These are phyloP conservation scores for Marchantia paleacea DNA, from an alignment of 225 moss, liverwort and hornwort genomes.

Conservation along the genomic window DNA sequence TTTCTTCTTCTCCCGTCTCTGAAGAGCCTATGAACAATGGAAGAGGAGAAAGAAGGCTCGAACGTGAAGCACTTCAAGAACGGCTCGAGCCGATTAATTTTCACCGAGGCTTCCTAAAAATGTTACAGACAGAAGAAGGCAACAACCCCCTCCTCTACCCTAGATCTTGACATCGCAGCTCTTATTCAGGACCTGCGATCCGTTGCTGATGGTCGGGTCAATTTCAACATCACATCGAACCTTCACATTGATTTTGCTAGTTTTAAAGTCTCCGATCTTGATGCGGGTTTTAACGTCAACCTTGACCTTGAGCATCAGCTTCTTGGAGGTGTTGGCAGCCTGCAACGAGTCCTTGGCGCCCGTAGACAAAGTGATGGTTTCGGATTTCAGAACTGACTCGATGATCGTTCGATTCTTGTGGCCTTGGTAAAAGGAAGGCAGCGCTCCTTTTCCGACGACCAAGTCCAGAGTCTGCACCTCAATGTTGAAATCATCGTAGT, in stretches of 20 bases:
- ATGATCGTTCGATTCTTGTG: slow-evolving; percentile 48
- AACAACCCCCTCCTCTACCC: too few species aligned
- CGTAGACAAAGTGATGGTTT: slow-evolving; percentile 38
- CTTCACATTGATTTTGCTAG: slow-evolving; percentile 46
- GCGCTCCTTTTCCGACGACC: slow-evolving; percentile 32
- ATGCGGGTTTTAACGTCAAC: slow-evolving; percentile 51
- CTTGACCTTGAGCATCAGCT: slow-evolving; percentile 35
- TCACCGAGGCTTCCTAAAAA: not conserved
- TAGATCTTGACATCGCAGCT: slow-evolving; percentile 44
- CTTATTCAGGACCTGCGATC: slow-evolving; percentile 48
- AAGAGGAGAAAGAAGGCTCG: not conserved
- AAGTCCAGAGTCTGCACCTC: slow-evolving; percentile 41
- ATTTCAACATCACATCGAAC: slow-evolving; percentile 49
- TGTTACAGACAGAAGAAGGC: not conserved
- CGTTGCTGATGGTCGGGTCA: slow-evolving; percentile 23
- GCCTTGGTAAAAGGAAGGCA: slow-evolving; percentile 57
- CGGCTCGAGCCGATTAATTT: not conserved
- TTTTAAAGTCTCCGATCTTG: slow-evolving; percentile 54
- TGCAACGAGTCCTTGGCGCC: slow-evolving; percentile 35
- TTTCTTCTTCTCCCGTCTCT: not conserved
- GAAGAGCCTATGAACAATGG: not conserved
- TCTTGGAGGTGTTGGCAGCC: slow-evolving; percentile 29
- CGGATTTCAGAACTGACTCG: slow-evolving; percentile 34
- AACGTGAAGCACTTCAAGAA: not conserved
- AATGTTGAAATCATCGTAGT: slow-evolving; percentile 56